Evolutionary conservation across 257 asterid genomes (phyloP).

Genomic region (Capsicum pubescens): DNA sequence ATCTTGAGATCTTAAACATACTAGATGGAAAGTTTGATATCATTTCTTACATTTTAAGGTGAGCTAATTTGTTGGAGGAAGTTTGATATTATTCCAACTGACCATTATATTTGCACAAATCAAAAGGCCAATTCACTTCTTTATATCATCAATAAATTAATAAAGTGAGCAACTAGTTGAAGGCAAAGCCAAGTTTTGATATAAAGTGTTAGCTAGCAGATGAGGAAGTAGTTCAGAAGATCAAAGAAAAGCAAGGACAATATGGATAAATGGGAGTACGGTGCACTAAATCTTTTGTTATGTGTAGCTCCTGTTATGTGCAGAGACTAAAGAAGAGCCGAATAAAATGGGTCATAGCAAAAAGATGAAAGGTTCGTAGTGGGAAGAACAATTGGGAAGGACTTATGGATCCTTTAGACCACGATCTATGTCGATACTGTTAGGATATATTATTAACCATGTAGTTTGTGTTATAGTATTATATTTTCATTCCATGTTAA

Average conservation of each 20-base stretch:
- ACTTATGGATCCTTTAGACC: conserved; percentile 57
- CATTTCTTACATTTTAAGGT: neutral
- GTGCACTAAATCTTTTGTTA: no score
- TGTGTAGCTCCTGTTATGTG: no score
- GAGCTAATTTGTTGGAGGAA: neutral
- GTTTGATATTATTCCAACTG: neutral
- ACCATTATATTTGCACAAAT: neutral
- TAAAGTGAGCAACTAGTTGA: no score
- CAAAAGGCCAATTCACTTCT: neutral
- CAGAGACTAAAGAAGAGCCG: no score
- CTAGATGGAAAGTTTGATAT: neutral
- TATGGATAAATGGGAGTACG: neutral
- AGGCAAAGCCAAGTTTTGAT: neutral
- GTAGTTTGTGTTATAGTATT: no score
- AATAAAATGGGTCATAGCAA: neutral
- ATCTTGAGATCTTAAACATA: no score
- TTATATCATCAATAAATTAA: neutral
- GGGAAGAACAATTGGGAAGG: conserved; percentile 54
- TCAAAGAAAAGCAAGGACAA: neutral
- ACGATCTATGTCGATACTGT: conserved; percentile 53
- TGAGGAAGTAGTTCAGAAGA: conserved; percentile 2
- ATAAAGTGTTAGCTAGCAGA: no score
- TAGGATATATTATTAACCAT: no score
- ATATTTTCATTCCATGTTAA: no score
- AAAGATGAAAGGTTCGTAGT: conserved; percentile 54